These are phyloP conservation scores for Cicer yamashitae DNA, from an alignment of 306 rosid species.

Conservation along the genomic window DNA sequence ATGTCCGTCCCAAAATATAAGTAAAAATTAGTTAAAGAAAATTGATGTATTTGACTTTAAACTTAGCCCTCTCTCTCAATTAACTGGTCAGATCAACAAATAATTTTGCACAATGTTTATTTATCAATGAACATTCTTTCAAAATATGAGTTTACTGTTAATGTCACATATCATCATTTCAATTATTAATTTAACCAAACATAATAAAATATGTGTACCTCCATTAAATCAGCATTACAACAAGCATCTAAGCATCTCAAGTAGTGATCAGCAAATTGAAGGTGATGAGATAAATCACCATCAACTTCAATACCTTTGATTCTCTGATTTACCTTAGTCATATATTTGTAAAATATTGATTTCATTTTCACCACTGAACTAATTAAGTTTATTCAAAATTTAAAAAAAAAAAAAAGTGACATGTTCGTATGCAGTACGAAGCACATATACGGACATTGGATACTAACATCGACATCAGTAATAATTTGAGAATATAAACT, in stretches of 20 bases:
- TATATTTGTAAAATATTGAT: background rate
- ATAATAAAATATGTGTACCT: slow-evolving; percentile 46
- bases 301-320: slow-evolving; percentile 52
- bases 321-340: slow-evolving; percentile 47
- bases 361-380: background rate
- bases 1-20: too few species aligned
- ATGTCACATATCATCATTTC: background rate
- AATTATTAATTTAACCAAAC: background rate
- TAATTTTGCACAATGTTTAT: background rate
- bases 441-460: too few species aligned
- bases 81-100: background rate
- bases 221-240: slow-evolving; percentile 52
- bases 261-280: slow-evolving; percentile 44
- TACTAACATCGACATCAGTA: too few species aligned
- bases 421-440: background rate
- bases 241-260: slow-evolving; percentile 52
- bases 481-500: too few species aligned
- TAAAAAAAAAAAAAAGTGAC: background rate
- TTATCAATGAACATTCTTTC: slow-evolving; percentile 18
- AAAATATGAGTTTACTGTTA: background rate
- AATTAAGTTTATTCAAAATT: background rate
- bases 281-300: slow-evolving; percentile 50
- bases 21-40: too few species aligned
- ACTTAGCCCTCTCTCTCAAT: background rate
- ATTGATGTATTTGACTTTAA: too few species aligned